phyloP scores from a whole-genome alignment of 2,329 filamentous ascomycete species.

The Penicillium sp. region DNA sequence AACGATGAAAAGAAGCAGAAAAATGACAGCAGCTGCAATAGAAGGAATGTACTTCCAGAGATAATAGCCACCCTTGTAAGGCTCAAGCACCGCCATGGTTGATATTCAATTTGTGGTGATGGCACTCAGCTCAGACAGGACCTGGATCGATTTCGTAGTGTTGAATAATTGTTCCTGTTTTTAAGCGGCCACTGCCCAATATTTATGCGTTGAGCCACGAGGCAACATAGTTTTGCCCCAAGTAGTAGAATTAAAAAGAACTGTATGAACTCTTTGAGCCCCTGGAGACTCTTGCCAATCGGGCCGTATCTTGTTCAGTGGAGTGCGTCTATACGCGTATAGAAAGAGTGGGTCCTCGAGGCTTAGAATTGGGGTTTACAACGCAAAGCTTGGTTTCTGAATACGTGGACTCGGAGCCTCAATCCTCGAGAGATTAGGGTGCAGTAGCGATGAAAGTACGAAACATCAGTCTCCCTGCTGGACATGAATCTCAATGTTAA shows the following conservation, averaged over 20 bases:
- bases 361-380: background rate
- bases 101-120: too few species aligned
- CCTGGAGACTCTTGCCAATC: background rate
- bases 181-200: background rate
- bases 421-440: too few species aligned
- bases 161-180: background rate
- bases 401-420: background rate
- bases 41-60: conserved; percentile 13
- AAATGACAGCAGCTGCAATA: background rate
- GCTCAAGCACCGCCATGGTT: conserved; percentile 12
- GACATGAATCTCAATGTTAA: background rate
- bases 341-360: background rate
- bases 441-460: too few species aligned
- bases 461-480: background rate
- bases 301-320: background rate
- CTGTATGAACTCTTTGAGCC: background rate
- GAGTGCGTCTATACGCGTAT: conserved; percentile 3
- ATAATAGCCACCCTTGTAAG: conserved; percentile 11
- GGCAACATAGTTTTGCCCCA: background rate
- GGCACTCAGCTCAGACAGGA: background rate
- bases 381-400: background rate
- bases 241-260: background rate
- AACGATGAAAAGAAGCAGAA: background rate
- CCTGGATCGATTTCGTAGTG: background rate
- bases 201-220: background rate